A percentile compares a stretch with the other conserved stretches of the same genome.
Conservation (phyloP, 352 stramenopile species). For the Pythium dissotocum region DNA sequence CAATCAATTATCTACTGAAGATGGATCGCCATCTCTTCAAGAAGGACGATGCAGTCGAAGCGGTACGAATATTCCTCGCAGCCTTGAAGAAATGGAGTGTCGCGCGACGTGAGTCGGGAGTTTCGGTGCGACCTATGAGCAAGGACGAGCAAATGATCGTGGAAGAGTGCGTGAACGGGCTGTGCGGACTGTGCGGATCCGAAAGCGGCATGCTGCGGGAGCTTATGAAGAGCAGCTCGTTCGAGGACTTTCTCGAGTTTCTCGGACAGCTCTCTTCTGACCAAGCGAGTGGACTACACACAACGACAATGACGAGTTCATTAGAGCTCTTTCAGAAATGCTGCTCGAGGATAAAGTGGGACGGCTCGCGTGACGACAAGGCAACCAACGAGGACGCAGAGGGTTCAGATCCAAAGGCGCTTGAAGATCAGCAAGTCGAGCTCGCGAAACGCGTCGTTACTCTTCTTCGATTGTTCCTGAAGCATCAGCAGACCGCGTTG, state of each 20-base stretch:
- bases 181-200: conserved; percentile 63
- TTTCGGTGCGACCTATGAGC: not conserved
- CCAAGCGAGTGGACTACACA: conserved; percentile 43
- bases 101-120: not conserved
- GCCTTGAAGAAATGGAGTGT: conserved; percentile 44
- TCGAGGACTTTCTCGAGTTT: conserved; percentile 63
- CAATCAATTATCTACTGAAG: conserved; percentile 87
- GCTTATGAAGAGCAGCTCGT: conserved; percentile 37
- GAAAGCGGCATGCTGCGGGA: conserved; percentile 60
- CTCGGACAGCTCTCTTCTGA: conserved; percentile 38
- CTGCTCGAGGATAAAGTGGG: conserved; percentile 70
- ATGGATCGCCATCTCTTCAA: conserved; percentile 70
- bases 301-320: conserved; percentile 61
- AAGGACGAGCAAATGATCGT: conserved; percentile 66
- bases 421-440: conserved; percentile 8
- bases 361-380: not conserved
- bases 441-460: conserved; percentile 45
- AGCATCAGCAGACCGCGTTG: conserved; percentile 57
- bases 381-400: conserved; percentile 14
- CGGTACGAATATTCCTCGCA: conserved; percentile 56
- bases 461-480: conserved; percentile 47
- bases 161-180: conserved; percentile 77
- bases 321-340: conserved; percentile 75
- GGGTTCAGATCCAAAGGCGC: not conserved
- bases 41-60: conserved; percentile 43